A percentile compares a stretch with the other conserved stretches of the same genome.
These are phyloP conservation scores for Solidago caesia DNA, from an alignment of 129 eudicot species.

Conservation along the genomic window DNA sequence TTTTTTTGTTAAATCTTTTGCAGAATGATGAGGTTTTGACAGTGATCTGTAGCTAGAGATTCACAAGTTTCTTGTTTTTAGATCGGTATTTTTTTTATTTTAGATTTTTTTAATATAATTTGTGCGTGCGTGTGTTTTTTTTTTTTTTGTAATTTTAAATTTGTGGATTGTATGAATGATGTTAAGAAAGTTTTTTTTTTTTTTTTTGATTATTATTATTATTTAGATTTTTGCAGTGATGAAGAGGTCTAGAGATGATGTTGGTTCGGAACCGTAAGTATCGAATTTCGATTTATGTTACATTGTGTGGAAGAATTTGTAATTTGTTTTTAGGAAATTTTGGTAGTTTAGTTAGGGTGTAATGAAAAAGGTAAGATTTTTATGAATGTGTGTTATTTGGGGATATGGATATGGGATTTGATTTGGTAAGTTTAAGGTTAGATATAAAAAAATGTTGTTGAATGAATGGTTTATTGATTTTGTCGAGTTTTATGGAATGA, in stretches of 20 bases:
- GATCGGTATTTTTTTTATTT: too few species aligned
- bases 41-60: too few species aligned
- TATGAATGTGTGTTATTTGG: neutral
- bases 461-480: conserved; percentile 7
- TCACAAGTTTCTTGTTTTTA: too few species aligned
- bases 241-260: conserved; percentile 88
- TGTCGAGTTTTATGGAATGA: conserved; percentile 14
- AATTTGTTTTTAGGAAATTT: conserved; percentile 7
- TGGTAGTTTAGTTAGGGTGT: neutral
- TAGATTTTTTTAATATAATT: too few species aligned
- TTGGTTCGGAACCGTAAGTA: conserved; percentile 54
- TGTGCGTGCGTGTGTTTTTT: too few species aligned
- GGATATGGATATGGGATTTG: neutral
- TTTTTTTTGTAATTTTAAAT: neutral
- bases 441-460: neutral
- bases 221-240: conserved; percentile 37
- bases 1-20: too few species aligned
- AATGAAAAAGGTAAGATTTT: neutral
- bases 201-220: neutral
- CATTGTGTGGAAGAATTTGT: conserved; percentile 20
- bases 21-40: too few species aligned
- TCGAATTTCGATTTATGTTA: conserved; percentile 3
- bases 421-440: neutral
- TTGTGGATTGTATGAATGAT: conserved; percentile 15
- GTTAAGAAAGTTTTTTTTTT: conserved; percentile 3